Conservation (phyloP, 306 rosid species). For the Fagus crenata region DNA sequence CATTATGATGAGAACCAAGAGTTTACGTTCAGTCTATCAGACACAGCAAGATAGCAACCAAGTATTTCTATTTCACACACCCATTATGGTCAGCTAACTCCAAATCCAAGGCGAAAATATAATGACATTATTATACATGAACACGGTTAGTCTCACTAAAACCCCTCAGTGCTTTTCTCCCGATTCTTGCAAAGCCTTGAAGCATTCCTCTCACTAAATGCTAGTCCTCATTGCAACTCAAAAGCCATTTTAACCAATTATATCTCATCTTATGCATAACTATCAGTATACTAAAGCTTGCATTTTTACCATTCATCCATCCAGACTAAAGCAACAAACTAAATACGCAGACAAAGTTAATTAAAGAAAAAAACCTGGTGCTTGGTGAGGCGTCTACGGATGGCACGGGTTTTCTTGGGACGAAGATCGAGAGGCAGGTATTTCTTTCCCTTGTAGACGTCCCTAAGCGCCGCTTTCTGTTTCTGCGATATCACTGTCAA, state of each 20-base stretch:
- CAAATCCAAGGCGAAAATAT: not conserved
- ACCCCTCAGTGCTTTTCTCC: not conserved
- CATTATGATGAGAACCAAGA: too few species aligned
- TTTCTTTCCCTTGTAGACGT: constrained; percentile 78
- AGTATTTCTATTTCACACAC: not conserved
- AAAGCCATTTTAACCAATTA: not conserved
- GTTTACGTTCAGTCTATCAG: too few species aligned
- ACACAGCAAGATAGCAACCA: not conserved
- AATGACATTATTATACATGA: not conserved
- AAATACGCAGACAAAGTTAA: too few species aligned
- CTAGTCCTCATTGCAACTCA: not conserved
- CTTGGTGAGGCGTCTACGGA: constrained; percentile 89
- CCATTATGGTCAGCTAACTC: not conserved
- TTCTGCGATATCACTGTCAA: constrained; percentile 89
- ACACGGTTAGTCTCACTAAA: not conserved
- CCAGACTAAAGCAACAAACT: too few species aligned
- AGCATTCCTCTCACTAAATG: not conserved
- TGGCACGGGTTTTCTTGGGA: constrained; percentile 91
- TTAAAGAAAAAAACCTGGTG: constrained; percentile 51
- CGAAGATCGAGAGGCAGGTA: constrained; percentile 88
- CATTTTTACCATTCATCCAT: too few species aligned
- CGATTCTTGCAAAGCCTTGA: not conserved
- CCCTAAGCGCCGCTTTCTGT: constrained; percentile 80
- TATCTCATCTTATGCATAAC: not conserved
- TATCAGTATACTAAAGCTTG: not conserved